Percentiles rank a stretch among this genome's conserved stretches.
These are phyloP conservation scores for Candida stauntonica DNA, from an alignment of 805 yeast species.

Conservation along the genomic window DNA sequence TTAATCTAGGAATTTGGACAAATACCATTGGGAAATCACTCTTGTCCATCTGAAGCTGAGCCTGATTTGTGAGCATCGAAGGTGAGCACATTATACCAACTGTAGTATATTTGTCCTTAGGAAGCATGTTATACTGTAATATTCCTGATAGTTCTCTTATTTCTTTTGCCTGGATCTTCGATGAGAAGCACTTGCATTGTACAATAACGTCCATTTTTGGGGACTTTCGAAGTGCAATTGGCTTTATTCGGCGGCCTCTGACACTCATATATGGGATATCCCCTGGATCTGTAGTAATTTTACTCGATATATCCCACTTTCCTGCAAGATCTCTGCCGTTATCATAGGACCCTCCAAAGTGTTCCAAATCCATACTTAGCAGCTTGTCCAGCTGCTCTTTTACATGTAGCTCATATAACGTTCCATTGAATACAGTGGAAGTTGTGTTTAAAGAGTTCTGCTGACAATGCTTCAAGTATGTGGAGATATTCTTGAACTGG, in stretches of 20 bases:
- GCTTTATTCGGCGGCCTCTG: slow-evolving; percentile 12
- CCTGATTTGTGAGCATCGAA: slow-evolving; percentile 19
- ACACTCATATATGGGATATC: slow-evolving; percentile 2
- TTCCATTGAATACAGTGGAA: slow-evolving; percentile 25
- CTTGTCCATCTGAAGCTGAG: slow-evolving; percentile 17
- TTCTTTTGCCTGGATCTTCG: slow-evolving; percentile 25
- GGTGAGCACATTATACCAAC: slow-evolving; percentile 24
- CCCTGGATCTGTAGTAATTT: not conserved
- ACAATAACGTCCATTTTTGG: slow-evolving; percentile 19
- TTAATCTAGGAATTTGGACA: slow-evolving; percentile 18
- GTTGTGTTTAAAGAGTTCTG: slow-evolving; percentile 14
- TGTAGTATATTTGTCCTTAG: slow-evolving; percentile 12
- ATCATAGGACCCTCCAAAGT: slow-evolving; percentile 26
- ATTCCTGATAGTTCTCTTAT: slow-evolving; percentile 25
- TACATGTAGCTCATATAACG: slow-evolving; percentile 23
- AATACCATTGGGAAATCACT: slow-evolving; percentile 22
- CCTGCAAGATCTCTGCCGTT: slow-evolving; percentile 26
- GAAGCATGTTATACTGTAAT: slow-evolving; percentile 17
- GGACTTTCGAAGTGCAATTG: slow-evolving; percentile 5
- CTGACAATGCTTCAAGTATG: slow-evolving; percentile 18
- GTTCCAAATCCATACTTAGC: slow-evolving; percentile 8
- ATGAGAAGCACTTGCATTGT: slow-evolving; percentile 24
- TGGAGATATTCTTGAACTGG: not conserved
- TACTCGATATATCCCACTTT: slow-evolving; percentile 15
- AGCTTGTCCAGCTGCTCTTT: slow-evolving; percentile 10